Conservation (phyloP, 495 filamentous ascomycete species). For the Geopyxis carbonaria region DNA sequence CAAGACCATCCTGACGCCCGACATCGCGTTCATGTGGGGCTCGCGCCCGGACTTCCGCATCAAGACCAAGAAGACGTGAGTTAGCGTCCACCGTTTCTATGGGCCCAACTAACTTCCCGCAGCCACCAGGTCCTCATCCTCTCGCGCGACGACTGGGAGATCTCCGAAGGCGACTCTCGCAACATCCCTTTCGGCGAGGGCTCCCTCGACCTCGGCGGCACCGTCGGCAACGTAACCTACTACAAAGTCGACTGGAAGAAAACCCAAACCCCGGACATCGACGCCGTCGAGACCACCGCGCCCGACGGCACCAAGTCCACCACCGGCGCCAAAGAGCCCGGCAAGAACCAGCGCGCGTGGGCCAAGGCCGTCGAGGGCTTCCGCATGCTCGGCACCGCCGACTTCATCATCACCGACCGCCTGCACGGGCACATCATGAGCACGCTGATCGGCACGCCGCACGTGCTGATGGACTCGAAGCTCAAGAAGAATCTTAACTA, state of each 20-base stretch:
- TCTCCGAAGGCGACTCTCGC: constrained; percentile 3
- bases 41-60: constrained; percentile 12
- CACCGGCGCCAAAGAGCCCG: constrained; percentile 3
- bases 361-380: constrained; percentile 15
- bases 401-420: constrained; percentile 16
- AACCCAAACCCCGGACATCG: constrained; percentile 8
- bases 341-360: constrained; percentile 14
- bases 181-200: constrained; percentile 9
- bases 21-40: constrained; percentile 21
- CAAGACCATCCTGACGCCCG: constrained; percentile 7
- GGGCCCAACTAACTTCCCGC: neutral
- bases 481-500: constrained; percentile 15
- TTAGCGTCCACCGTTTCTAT: neutral
- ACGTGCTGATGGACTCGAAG: constrained; percentile 18
- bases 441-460: constrained; percentile 16
- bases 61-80: constrained; percentile 11
- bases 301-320: neutral
- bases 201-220: constrained; percentile 12
- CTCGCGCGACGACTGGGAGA: constrained; percentile 12
- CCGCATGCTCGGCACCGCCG: constrained; percentile 11
- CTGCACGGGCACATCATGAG: constrained; percentile 16
- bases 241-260: constrained; percentile 16
- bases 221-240: constrained; percentile 13
- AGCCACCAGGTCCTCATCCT: constrained; percentile 12
- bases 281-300: neutral